Evolutionary conservation across 2,329 filamentous ascomycete genomes (phyloP), one percentile per base, ranked within the genome.

Genomic region (Clonostachys rosea): DNA sequence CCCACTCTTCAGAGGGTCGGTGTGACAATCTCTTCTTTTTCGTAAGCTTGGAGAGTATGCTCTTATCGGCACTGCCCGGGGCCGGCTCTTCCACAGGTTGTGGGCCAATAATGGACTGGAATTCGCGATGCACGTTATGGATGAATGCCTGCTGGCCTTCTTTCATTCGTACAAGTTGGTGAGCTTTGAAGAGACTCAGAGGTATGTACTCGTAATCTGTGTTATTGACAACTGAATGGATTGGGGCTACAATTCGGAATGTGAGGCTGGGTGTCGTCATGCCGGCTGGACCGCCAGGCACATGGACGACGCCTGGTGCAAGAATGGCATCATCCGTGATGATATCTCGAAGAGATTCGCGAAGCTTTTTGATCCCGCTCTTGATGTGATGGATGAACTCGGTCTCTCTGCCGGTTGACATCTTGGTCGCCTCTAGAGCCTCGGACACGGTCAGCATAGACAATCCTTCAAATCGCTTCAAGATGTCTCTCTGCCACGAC

Each of bases 181-280:
- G 82, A 8, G 78, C 70, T 53, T 79, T 82, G 68, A 88, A 87
- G 52, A 88, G 81, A 40, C 67, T 76, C 33, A 87, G 66, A 0
- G 85, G 83, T 2, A 78, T 71, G 52, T 86, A 85, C 47, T 75
- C 71, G 56, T 79, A 77, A 30, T 73, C 72, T 2, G 75, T 66
- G 18, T 75, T 74, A 3, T 68, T 66, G 9, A 78, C 62, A 34
- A 71, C 73, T 14, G 73, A 70, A 52, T 86, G 79, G 30, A 87
- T 79, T 2, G 79, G 79, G 16, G 84, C 76, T 40, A 87, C 75
- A 14, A 83, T 66, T 42, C 76, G 76, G 59, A 87, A 79, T n/a
- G 76, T 63, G 34, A 83, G 69, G 54, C 83, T 62, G 24, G 24
- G 24, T 17, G 42, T 41, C 35, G 30, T 41, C 12, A 24, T 20